phyloP scores from a whole-genome alignment of 768 basidiomycete species.

The Tylopilus felleus region DNA sequence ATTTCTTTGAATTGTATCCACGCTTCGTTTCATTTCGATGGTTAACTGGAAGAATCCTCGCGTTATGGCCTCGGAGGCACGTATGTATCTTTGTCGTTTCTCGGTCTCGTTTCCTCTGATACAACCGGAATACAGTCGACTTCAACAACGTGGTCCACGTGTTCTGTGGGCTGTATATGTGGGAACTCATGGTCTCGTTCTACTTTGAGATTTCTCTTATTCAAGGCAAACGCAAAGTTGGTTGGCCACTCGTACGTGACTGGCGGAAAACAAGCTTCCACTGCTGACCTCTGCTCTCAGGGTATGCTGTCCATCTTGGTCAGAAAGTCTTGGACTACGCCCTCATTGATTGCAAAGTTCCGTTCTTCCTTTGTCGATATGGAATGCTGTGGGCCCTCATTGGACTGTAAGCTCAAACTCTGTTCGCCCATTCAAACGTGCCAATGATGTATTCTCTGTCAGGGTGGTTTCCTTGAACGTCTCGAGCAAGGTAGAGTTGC shows the following conservation, averaged over 20 bases:
- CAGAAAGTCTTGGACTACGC: not conserved
- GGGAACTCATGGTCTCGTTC: slow-evolving; percentile 62
- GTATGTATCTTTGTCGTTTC: slow-evolving; percentile 14
- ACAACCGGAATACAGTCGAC: slow-evolving; percentile 37
- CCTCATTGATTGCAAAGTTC: slow-evolving; percentile 36
- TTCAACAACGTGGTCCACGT: slow-evolving; percentile 59
- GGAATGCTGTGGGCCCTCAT: slow-evolving; percentile 65
- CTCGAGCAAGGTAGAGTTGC: slow-evolving; percentile 29
- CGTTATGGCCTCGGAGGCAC: slow-evolving; percentile 20
- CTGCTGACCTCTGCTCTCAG: slow-evolving; percentile 12
- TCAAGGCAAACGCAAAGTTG: slow-evolving; percentile 52
- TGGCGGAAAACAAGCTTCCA: not conserved
- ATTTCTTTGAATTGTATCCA: slow-evolving; percentile 9
- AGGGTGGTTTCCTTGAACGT: slow-evolving; percentile 61
- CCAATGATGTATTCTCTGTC: not conserved
- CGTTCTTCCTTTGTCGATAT: slow-evolving; percentile 70
- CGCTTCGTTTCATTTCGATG: slow-evolving; percentile 20
- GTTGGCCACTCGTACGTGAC: slow-evolving; percentile 64
- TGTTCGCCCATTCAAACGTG: not conserved
- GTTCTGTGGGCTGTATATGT: slow-evolving; percentile 64
- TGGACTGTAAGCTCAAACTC: slow-evolving; percentile 45
- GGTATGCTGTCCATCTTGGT: slow-evolving; percentile 10
- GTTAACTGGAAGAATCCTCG: slow-evolving; percentile 24
- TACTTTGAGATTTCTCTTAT: slow-evolving; percentile 69
- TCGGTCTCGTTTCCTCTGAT: not conserved